These are phyloP conservation scores for Penicillium sp. DNA, from an alignment of 2,329 filamentous ascomycete genomes.

Conservation along the genomic window DNA sequence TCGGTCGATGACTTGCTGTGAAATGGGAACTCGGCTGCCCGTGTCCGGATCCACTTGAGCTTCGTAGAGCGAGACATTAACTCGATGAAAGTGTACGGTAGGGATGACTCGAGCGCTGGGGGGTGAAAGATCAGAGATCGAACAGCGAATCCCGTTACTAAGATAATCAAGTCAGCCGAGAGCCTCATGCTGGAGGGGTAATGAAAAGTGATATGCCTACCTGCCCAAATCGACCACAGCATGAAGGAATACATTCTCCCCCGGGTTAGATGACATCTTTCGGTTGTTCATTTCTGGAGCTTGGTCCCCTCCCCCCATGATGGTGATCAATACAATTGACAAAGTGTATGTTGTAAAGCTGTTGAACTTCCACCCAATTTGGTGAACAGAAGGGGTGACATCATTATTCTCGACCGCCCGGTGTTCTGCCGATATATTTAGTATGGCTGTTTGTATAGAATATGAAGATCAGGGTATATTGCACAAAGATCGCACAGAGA, in stretches of 20 bases:
- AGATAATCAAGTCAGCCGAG: background rate
- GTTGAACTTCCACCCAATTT: background rate
- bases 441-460: too few relatives aligned
- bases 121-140: constrained; percentile 73
- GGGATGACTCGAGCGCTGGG: constrained; percentile 70
- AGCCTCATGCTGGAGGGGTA: background rate
- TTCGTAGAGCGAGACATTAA: constrained; percentile 80
- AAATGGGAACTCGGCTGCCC: constrained; percentile 52
- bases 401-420: constrained; percentile 7
- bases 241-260: constrained; percentile 25
- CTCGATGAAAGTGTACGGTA: constrained; percentile 73
- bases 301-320: constrained; percentile 8
- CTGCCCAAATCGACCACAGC: constrained; percentile 42
- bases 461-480: too few relatives aligned
- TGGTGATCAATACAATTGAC: background rate
- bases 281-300: constrained; percentile 1
- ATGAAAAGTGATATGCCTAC: constrained; percentile 20
- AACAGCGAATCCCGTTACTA: constrained; percentile 87
- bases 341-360: background rate
- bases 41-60: constrained; percentile 53
- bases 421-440: background rate
- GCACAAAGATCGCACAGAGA: too few relatives aligned
- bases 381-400: background rate
- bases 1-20: constrained; percentile 57
- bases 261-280: background rate